phyloP scores from a whole-genome alignment of 768 basidiomycete species.

The Arthromyces matolae region DNA sequence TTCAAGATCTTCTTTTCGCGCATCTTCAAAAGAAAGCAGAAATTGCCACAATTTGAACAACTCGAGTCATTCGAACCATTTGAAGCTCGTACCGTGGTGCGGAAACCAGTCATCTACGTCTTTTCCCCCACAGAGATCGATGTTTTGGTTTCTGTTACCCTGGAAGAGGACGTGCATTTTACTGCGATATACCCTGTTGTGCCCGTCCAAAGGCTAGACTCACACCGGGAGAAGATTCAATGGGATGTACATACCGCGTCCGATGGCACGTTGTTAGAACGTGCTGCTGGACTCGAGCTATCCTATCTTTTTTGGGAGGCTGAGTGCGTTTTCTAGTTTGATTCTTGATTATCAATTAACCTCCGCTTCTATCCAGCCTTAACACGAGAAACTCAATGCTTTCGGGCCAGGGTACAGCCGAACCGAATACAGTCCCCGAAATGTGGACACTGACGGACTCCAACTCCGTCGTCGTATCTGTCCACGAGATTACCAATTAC shows the following conservation, averaged over 20 bases:
- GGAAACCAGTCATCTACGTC: slow-evolving; percentile 36
- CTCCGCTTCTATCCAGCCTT: background rate
- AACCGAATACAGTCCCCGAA: slow-evolving; percentile 2
- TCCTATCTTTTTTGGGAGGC: slow-evolving; percentile 40
- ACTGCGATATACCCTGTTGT: slow-evolving; percentile 33
- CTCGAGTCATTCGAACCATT: no score
- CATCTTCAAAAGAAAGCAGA: slow-evolving; percentile 3
- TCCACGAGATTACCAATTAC: slow-evolving; percentile 29
- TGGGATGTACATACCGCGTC: slow-evolving; percentile 31
- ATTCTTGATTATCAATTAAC: background rate
- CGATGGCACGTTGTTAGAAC: slow-evolving; percentile 29
- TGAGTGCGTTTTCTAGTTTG: slow-evolving; percentile 19
- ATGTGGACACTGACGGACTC: slow-evolving; percentile 17
- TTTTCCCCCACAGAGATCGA: slow-evolving; percentile 25
- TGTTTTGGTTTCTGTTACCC: slow-evolving; percentile 26
- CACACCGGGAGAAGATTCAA: slow-evolving; percentile 19
- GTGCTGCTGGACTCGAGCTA: slow-evolving; percentile 23
- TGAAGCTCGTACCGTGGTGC: no score
- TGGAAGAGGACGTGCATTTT: slow-evolving; percentile 31
- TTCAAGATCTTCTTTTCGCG: slow-evolving; percentile 7
- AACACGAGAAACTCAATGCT: background rate
- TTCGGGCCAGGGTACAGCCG: background rate
- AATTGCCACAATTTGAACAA: no score
- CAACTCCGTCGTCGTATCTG: slow-evolving; percentile 29
- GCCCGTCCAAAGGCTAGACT: slow-evolving; percentile 15